Evolutionary conservation across 176 grass and related monocot species (phyloP).

Genomic region (Triticum aestivum): DNA sequence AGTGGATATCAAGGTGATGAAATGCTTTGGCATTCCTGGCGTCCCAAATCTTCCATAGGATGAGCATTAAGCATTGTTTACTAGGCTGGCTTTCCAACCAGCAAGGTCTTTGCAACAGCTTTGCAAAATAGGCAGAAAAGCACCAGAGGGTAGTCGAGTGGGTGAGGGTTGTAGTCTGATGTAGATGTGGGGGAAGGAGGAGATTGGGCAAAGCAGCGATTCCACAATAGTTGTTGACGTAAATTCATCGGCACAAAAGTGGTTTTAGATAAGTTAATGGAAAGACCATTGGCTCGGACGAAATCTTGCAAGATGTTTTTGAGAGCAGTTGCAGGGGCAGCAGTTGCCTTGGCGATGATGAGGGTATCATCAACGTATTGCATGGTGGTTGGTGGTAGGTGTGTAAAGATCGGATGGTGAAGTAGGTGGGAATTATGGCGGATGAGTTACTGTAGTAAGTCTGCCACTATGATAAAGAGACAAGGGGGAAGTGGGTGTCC

Average conservation of each 20-base stretch:
- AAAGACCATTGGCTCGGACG: neutral
- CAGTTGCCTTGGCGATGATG: too few species aligned
- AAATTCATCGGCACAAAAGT: neutral
- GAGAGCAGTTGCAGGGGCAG: too few species aligned
- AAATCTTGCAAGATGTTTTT: too few species aligned
- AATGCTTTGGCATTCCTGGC: too few species aligned
- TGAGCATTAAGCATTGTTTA: neutral
- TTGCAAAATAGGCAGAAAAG: neutral
- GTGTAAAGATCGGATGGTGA: neutral
- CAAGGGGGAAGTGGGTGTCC: neutral
- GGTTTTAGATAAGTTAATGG: neutral
- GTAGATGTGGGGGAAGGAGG: neutral
- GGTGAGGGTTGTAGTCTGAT: neutral
- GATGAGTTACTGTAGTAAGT: neutral
- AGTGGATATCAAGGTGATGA: too few species aligned
- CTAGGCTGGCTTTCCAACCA: neutral
- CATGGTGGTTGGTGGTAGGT: too few species aligned
- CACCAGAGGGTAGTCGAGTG: neutral
- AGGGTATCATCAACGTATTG: too few species aligned
- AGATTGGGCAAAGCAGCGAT: neutral
- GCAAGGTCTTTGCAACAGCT: neutral
- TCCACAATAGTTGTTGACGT: neutral
- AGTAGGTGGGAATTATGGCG: neutral
- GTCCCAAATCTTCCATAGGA: too few species aligned
- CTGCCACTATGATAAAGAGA: neutral